Evolutionary conservation across 2,329 filamentous ascomycete species (phyloP), one percentile per base, ranked within the genome.

Genomic region (Fusarium sp.): DNA sequence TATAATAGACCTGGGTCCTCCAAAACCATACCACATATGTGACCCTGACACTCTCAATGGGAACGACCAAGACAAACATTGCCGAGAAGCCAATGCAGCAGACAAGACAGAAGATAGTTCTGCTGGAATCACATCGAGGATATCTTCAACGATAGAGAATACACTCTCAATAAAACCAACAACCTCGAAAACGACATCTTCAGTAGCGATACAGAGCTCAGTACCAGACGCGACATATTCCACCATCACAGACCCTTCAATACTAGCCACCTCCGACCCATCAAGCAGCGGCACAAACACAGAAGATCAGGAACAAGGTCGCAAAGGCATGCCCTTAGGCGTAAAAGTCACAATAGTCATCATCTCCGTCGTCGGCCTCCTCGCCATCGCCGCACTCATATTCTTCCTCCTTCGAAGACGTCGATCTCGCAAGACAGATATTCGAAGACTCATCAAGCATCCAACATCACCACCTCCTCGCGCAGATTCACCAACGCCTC

Each of bases 311-410:
- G 29, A 49, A 12, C 42, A 39, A n/a, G n/a, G n/a, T n/a, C n/a
- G n/a, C 13, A 15, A 54, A 35, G 69, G 66, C 5, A 74, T 85
- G 8, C 76, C 83, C 2, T 69, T 74, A 2, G 81, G 80, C 4
- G 78, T 80, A 44, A 85, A 82, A 58, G 79, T 81, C 5, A 83
- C 84, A 31, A 82, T 87, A 48, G 81, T 77, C 6, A 68, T 85
- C 13, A 82, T 81, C 49, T 79, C 80, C 3, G 69, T 80, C 5
- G 70, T 84, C n/a, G 80, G 73, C 6, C 65, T 83, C 13, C 60
- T 83, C 16, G 72, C 79, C 5, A 56, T 85, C 5, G 53, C 79
- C 12, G 76, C 77, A 12, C 66, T 84, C 18, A 57, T 80, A 3
- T 66, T 83, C 5, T 81, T 81, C 46, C 70, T 83, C 4, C 59